Evolutionary conservation across 768 basidiomycete genomes (phyloP).

Genomic region (Mycena sanguinolenta): DNA sequence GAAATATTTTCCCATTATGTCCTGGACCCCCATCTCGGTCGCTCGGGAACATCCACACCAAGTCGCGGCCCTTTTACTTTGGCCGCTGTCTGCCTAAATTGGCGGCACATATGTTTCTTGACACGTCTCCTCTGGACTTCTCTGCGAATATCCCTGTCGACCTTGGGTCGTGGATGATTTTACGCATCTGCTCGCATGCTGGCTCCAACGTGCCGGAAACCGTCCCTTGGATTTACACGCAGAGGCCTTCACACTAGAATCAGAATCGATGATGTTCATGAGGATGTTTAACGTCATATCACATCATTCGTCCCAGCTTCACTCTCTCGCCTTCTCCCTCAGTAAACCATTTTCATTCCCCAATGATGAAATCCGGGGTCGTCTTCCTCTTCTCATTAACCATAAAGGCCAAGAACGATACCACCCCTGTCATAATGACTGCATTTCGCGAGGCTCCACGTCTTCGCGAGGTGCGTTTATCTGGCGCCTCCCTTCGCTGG

Average conservation of each 20-base stretch:
- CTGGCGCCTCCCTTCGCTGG: neutral
- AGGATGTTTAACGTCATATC: constrained; percentile 2
- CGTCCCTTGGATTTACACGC: constrained; percentile 4
- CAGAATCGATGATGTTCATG: neutral
- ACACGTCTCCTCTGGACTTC: constrained; percentile 1
- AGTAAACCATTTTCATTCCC: neutral
- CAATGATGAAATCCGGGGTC: neutral
- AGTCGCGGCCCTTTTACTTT: constrained; percentile 6
- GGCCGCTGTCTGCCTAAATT: constrained; percentile 20
- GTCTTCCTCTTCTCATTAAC: neutral
- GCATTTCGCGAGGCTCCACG: constrained; percentile 17
- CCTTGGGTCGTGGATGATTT: neutral
- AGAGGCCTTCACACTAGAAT: too few species aligned
- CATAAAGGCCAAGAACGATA: neutral
- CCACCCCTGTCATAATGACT: neutral
- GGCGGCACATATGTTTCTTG: constrained; percentile 22
- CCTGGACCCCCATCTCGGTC: constrained; percentile 10
- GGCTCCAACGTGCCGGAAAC: constrained; percentile 24
- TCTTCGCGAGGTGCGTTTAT: too few species aligned
- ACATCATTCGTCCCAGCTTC: neutral
- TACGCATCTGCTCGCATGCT: neutral
- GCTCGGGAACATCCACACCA: neutral
- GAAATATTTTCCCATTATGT: constrained; percentile 21
- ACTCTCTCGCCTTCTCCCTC: neutral
- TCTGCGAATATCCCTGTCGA: neutral